Evolutionary conservation across 805 yeast genomes (phyloP).

Genomic region (Suhomyces faveliae): DNA sequence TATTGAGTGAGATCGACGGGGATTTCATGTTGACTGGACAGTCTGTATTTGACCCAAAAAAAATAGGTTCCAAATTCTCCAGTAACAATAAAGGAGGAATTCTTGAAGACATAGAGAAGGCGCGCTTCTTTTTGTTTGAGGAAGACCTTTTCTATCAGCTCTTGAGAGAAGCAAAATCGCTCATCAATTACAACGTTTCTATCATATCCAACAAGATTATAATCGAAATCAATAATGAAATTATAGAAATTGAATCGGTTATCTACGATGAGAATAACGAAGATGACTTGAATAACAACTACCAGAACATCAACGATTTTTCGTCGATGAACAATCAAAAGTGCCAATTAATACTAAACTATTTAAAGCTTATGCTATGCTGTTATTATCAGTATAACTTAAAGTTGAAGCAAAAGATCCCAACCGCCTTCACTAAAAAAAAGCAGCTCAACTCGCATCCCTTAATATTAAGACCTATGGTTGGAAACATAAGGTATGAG

Average conservation of each 20-base stretch:
- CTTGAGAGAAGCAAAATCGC: slow-evolving; percentile 67
- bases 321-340: slow-evolving; percentile 33
- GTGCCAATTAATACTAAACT: slow-evolving; percentile 55
- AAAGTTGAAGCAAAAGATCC: slow-evolving; percentile 43
- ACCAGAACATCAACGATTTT: slow-evolving; percentile 29
- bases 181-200: slow-evolving; percentile 68
- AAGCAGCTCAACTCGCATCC: slow-evolving; percentile 44
- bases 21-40: slow-evolving; percentile 60
- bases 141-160: slow-evolving; percentile 82
- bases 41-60: slow-evolving; percentile 33
- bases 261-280: slow-evolving; percentile 42
- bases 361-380: slow-evolving; percentile 60
- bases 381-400: slow-evolving; percentile 52
- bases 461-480: slow-evolving; percentile 52
- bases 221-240: slow-evolving; percentile 62
- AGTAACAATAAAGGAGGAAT: background rate
- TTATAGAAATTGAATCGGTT: slow-evolving; percentile 69
- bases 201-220: slow-evolving; percentile 63
- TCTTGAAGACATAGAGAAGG: slow-evolving; percentile 51
- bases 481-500: slow-evolving; percentile 60
- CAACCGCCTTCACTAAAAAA: slow-evolving; percentile 47
- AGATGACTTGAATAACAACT: slow-evolving; percentile 31
- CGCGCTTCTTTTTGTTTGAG: slow-evolving; percentile 78
- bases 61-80: background rate
- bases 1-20: slow-evolving; percentile 53